Base-by-base conservation (phyloP, 257 asterid species). In the Petrea volubilis region DNA sequence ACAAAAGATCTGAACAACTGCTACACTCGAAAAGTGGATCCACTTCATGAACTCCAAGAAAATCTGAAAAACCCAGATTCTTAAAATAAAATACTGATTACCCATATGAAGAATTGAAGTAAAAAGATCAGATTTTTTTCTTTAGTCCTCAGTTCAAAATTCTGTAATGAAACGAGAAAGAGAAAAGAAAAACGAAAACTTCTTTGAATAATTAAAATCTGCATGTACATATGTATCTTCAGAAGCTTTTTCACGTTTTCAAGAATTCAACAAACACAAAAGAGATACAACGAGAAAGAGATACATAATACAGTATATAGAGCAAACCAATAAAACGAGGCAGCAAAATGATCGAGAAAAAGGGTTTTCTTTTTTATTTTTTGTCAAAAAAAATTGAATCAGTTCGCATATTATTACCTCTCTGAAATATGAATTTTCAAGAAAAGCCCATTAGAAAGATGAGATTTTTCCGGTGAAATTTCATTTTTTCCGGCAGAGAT, bases 401-500 rank as follows among this genome's bases (percentile, higher is more conserved):
- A 34, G 13, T 4, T 2, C 6, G n/a, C 44, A 38, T 63, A 10
- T 49, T 55, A 64, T 44, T 61, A 79, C 81, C 86, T 65, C 38
- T 8, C 25, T 14, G 7, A 21, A 25, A 25, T 27, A 44, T 38
- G 5, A 28, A 50, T 17, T 10, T 46, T 65, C 63, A 20, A 61
- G 56, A 60, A 52, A 73, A 68, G 29, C 28, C 73, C 23, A 4
- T 25, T 20, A 0, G 68, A 53, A 62, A 28, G 64, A 64, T 60
- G 68, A 51, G 74, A 73, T 71, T 72, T 40, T 60, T 76, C 90
- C 87, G 87, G 49, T 70, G 81, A 71, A 18, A n/a, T n/a, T n/a
- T n/a, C n/a, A n/a, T n/a, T n/a, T 60, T 83, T 79, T 75, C 87
- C 84, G 85, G 86, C 77, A 25, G 72, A 78, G 57, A 77, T 74